Evolutionary conservation across 768 basidiomycete genomes (phyloP), one percentile per base, ranked within the genome.

Genomic region (Boletus rex-veris): DNA sequence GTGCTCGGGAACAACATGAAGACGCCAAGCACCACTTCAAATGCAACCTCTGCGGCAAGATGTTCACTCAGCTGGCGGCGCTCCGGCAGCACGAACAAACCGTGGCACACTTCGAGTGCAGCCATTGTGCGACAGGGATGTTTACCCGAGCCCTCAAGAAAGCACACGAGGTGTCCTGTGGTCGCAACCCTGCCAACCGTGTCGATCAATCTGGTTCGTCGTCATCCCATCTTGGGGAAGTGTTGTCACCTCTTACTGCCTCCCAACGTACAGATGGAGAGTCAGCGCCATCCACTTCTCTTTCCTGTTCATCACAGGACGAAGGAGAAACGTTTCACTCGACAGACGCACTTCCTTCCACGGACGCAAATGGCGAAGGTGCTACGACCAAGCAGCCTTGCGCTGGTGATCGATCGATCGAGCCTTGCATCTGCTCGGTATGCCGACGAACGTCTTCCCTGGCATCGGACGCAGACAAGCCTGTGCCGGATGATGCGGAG

Each of bases 251-350:
- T 3, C 45, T 52, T 42, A 7, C 11, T 12, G 12, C 39, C 24
- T 11, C 47, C 45, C 19, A 37, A 12, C 10, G 5, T 28, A 15
- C 41, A 8, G 41, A 42, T 19, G 18, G 50, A 19, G 53, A 4
- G 12, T 40, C 46, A 18, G 36, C 31, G 12, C 16, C 50, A 36
- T 18, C 19, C 11, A 7, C 19, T 35, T 41, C 48, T 24, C 36
- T 48, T 28, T 47, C 49, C 24, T 30, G 16, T 48, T 40, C 51
- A 7, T 53, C 65, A 4, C 47, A 50, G 39, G 53, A 37, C 3
- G 43, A 48, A 26, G 58, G 45, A 9, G 64, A 64, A 15, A 35
- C 44, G 37, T 46, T 53, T 24, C 57, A 51, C 11, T 51, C 58
- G 12, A 45, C 51, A 15, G 43, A 44, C 4, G 38, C 16, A 14